Evolutionary conservation across 208 protist genomes (phyloP), one percentile per base, ranked within the genome.

Genomic region (Acanthamoeba lenticulata): DNA sequence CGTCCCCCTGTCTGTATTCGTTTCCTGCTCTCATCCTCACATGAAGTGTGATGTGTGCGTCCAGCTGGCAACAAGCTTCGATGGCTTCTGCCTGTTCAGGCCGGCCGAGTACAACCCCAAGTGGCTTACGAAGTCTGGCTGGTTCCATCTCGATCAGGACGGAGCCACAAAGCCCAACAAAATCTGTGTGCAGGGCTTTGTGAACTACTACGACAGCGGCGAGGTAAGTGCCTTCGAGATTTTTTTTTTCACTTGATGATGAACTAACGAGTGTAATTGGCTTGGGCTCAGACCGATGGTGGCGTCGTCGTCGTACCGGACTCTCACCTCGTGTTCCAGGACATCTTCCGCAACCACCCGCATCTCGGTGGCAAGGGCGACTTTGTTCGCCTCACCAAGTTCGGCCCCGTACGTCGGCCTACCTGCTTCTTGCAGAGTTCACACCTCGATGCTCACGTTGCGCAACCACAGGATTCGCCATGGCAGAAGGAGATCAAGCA

Each of bases 71-170:
- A 91, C 85, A 21, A 91, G 85, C 85, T 91, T 72, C 60, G 85
- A 91, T 21, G 85, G 85, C 52, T 74, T 91, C 60, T 65, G 85
- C 55, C n/a, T 91, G 55, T 91, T 91, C 85, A 91, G 85, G 60
- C 85, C 85, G 1, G 27, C 45, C 49, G 60, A 72, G 38, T 74
- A 74, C 60, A 91, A 91, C 21, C 27, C 32, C 2, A 69, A 91
- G 52, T 91, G 85, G 85, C 32, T 32, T 11, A 91, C 85, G 6
- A 91, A 69, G 42, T 36, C 55, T 9, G 85, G 85, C 55, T 91
- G 85, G 85, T 91, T 49, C 52, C 85, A 91, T 38, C 38, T 91
- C 9, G 85, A 91, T 27, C 85, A 91, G 85, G 44, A 91, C 52
- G 85, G 85, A 24, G 24, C 19, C 1, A 17, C n/a, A 4, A 91